phyloP scores from a whole-genome alignment of 2,329 filamentous ascomycete genomes.

The Neofusicoccum laricinum region DNA sequence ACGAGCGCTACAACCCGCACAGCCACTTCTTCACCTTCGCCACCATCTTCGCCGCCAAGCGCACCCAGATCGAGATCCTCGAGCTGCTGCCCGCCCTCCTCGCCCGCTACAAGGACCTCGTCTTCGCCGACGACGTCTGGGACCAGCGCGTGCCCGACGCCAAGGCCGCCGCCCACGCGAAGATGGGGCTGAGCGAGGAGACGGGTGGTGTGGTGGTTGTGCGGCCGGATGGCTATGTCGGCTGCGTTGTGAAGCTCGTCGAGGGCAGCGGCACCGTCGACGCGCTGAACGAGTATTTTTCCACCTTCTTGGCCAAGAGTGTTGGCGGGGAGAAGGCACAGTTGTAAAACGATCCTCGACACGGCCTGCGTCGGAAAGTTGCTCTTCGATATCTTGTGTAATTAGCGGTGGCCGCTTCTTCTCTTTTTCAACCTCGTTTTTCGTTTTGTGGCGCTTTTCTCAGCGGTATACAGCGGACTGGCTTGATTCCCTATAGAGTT shows the following conservation, averaged over 20 bases:
- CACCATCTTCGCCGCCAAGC: constrained; percentile 67
- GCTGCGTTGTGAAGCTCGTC: constrained; percentile 67
- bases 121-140: constrained; percentile 83
- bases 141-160: constrained; percentile 68
- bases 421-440: too few species aligned
- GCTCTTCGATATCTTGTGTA: too few species aligned
- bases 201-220: constrained; percentile 79
- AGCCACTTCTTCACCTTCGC: constrained; percentile 77
- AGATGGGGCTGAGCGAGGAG: constrained; percentile 76
- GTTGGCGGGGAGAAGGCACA: constrained; percentile 37
- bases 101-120: constrained; percentile 72
- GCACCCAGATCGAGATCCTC: constrained; percentile 69
- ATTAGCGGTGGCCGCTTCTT: too few species aligned
- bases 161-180: constrained; percentile 74
- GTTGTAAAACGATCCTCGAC: constrained; percentile 11
- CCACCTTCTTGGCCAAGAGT: constrained; percentile 65
- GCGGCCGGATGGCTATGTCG: constrained; percentile 83
- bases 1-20: constrained; percentile 83
- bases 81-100: constrained; percentile 68
- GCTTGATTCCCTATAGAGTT: too few species aligned
- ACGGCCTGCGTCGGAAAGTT: too few species aligned
- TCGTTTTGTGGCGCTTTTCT: too few species aligned
- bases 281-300: constrained; percentile 82
- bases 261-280: constrained; percentile 78
- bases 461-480: too few species aligned